Evolutionary conservation across 148 eudicot species (phyloP), one percentile per base, ranked within the genome.

Genomic region (Nepenthes gracilis): DNA sequence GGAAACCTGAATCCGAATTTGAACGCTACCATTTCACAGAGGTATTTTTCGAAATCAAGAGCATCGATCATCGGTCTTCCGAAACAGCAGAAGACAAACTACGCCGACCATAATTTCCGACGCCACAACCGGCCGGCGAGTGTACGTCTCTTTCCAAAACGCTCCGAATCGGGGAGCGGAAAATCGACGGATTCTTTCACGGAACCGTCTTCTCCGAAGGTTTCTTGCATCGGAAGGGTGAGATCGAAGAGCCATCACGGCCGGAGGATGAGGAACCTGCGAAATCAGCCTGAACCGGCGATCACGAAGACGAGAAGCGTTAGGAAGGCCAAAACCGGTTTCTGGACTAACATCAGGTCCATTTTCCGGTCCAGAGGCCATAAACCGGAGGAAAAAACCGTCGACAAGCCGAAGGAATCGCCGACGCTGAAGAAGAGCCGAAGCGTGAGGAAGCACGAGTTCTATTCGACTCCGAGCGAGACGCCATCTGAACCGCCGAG

Each of bases 191-290:
- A 60, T 9, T 38, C 75, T 5, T 33, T 76, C 35, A 52, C 71
- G 12, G 95, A 90, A 58, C 97, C 95, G 52, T 76, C 85, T 2
- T 90, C 97, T 1, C 97, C 95, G 6, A 90, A 90, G 75, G 97
- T 90, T 12, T 86, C 97, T 1, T 90, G 97, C 56, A 90, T 90
- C 60, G 97, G 95, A 1, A 67, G 95, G 40, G 97, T 90, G 7
- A 72, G 81, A 51, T 90, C 97, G 32, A 81, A 77, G 71, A 72
- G 57, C 43, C 73, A 71, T 34, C 56, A 83, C 35, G 59, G 78
- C 40, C 77, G 86, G 36, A 64, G 77, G 65, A 63, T 64, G 36
- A 43, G 71, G 45, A 65, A 59, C 55, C 55, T 63, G 61, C 23
- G n/a, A 32, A 65, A 36, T 47, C 64, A 59, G 33, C 59, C 70